Evolutionary conservation across 2,329 filamentous ascomycete species (phyloP).

Genomic region (Mariannaea sp.): DNA sequence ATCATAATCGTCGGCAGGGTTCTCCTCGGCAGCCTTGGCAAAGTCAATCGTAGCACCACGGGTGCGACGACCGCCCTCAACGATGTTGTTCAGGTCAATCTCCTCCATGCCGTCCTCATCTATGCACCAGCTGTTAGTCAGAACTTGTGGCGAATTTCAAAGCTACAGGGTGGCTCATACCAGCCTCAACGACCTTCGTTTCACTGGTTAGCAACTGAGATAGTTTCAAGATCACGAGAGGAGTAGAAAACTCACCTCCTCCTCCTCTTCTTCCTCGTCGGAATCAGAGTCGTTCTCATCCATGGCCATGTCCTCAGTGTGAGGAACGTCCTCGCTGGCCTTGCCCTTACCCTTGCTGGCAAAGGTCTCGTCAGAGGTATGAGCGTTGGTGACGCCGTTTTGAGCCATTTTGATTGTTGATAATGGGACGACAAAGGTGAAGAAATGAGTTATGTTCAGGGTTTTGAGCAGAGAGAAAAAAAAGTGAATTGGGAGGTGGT

Average conservation of each 20-base stretch:
- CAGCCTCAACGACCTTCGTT: slow-evolving; percentile 37
- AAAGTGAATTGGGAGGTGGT: slow-evolving; percentile 19
- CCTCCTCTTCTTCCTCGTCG: slow-evolving; percentile 65
- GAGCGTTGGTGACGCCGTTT: slow-evolving; percentile 54
- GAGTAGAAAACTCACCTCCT: slow-evolving; percentile 35
- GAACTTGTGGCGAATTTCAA: slow-evolving; percentile 19
- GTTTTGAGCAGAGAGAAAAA: slow-evolving; percentile 18
- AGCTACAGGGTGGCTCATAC: slow-evolving; percentile 27
- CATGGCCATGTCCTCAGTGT: slow-evolving; percentile 65
- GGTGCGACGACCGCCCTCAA: slow-evolving; percentile 77
- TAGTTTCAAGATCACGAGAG: neutral
- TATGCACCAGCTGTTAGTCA: slow-evolving; percentile 49
- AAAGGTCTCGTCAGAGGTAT: slow-evolving; percentile 46
- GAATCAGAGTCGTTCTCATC: slow-evolving; percentile 77
- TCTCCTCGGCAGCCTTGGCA: slow-evolving; percentile 83
- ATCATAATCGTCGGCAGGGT: slow-evolving; percentile 74
- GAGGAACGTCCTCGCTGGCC: slow-evolving; percentile 54
- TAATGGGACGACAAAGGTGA: neutral
- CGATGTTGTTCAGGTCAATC: slow-evolving; percentile 89
- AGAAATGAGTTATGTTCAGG: neutral
- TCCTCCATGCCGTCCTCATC: slow-evolving; percentile 87
- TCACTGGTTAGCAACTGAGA: slow-evolving; percentile 32
- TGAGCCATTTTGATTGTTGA: slow-evolving; percentile 50
- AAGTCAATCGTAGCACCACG: slow-evolving; percentile 93
- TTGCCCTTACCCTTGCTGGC: slow-evolving; percentile 90